These are phyloP conservation scores for Casuarina glauca DNA, from an alignment of 306 rosid species.

Conservation along the genomic window DNA sequence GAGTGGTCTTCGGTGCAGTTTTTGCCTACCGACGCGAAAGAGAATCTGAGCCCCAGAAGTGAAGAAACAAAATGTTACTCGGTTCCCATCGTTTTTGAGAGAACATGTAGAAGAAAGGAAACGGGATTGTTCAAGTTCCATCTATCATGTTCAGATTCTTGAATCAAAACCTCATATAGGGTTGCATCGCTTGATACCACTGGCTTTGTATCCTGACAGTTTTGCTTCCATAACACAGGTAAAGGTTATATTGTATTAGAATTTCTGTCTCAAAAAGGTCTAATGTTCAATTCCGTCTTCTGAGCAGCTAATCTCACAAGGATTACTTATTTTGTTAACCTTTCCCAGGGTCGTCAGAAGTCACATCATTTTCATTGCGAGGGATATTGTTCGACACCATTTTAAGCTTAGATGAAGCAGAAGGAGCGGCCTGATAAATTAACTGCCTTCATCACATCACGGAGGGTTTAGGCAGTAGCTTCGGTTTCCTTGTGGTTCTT, in stretches of 20 bases:
- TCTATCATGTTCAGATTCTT: neutral
- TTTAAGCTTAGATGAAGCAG: neutral
- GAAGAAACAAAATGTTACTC: conserved; percentile 15
- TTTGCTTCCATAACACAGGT: neutral
- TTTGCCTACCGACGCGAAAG: conserved; percentile 61
- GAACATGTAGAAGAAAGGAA: conserved; percentile 22
- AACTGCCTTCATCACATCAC: too few relatives aligned
- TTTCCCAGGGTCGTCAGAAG: neutral
- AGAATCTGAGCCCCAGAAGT: conserved; percentile 54
- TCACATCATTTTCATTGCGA: neutral
- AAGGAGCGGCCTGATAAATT: neutral
- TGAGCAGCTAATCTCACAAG: neutral
- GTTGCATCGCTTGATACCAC: neutral
- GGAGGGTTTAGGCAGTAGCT: too few relatives aligned
- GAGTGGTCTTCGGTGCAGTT: conserved; percentile 49
- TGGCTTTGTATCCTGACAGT: neutral
- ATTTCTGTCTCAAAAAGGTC: neutral
- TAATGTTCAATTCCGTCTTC: neutral
- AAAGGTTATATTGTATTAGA: neutral
- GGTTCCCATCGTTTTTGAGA: neutral
- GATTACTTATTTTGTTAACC: neutral
- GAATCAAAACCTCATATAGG: neutral
- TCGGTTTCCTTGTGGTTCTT: too few relatives aligned
- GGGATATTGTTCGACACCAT: neutral
- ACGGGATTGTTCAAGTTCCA: neutral